A percentile compares a stretch with the other conserved stretches of the same genome.
These are phyloP conservation scores for Phoenix roebelenii DNA, from an alignment of 176 grass and related monocot species.

Conservation along the genomic window DNA sequence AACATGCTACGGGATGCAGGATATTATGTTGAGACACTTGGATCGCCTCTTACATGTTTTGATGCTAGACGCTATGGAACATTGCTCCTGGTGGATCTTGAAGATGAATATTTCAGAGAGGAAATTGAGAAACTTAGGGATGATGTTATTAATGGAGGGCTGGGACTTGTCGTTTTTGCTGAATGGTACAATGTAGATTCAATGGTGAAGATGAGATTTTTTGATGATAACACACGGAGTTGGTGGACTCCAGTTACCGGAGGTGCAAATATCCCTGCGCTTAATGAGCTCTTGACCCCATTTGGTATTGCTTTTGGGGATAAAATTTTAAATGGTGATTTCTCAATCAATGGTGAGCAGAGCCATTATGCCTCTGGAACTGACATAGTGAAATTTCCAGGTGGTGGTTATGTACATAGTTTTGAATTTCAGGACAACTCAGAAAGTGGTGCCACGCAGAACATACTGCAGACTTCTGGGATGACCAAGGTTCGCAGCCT, in stretches of 20 bases:
- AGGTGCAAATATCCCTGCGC: slow-evolving; percentile 87
- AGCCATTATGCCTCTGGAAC: slow-evolving; percentile 96
- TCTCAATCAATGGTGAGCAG: slow-evolving; percentile 91
- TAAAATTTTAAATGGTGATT: slow-evolving; percentile 84
- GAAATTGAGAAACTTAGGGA: slow-evolving; percentile 89
- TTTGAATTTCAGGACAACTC: slow-evolving; percentile 77
- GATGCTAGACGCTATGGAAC: slow-evolving; percentile 86
- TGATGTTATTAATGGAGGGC: slow-evolving; percentile 74
- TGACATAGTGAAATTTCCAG: slow-evolving; percentile 87
- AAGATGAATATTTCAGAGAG: slow-evolving; percentile 89
- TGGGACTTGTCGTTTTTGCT: slow-evolving; percentile 80
- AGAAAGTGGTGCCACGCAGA: slow-evolving; percentile 34
- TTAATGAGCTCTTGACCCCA: slow-evolving; percentile 83
- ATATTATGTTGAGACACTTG: slow-evolving; percentile 83
- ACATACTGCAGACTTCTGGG: slow-evolving; percentile 21
- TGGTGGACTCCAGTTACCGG: slow-evolving; percentile 99
- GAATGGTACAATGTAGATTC: slow-evolving; percentile 98
- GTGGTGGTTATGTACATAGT: slow-evolving; percentile 77
- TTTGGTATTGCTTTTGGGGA: slow-evolving; percentile 91
- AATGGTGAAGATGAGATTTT: slow-evolving; percentile 98
- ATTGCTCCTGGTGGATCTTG: slow-evolving; percentile 92
- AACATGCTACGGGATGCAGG: slow-evolving; percentile 96
- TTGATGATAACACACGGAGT: slow-evolving; percentile 98
- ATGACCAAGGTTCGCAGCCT: slow-evolving; percentile 40
- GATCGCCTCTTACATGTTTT: slow-evolving; percentile 94